Percentiles rank a stretch among this genome's conserved stretches.
phyloP scores from a whole-genome alignment of 345 rosid genomes.

The Combretum micranthum region DNA sequence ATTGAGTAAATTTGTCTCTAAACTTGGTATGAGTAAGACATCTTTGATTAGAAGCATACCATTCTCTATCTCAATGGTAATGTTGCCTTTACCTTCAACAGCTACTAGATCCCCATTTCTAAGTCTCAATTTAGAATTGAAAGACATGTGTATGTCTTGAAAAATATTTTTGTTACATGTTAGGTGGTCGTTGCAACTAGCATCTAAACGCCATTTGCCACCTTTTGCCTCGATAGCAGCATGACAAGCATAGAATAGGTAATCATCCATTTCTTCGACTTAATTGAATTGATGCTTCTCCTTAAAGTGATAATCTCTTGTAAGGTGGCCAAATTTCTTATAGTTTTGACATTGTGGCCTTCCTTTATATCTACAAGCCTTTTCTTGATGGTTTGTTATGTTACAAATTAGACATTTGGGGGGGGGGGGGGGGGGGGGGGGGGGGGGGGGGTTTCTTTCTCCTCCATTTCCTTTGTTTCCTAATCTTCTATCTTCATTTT shows the following conservation, averaged over 20 bases:
- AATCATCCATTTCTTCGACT: not conserved
- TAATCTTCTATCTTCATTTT: not conserved
- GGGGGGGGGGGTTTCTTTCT: too few relatives aligned
- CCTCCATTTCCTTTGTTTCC: not conserved
- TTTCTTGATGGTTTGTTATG: not conserved
- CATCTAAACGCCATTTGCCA: too few relatives aligned
- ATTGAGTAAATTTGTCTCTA: not conserved
- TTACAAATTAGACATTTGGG: not conserved
- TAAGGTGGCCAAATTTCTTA: constrained; percentile 2
- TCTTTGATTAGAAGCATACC: not conserved
- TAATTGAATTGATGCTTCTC: not conserved
- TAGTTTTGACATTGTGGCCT: not conserved
- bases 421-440: too few relatives aligned
- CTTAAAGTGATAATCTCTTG: not conserved
- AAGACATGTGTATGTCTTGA: not conserved
- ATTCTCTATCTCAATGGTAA: not conserved
- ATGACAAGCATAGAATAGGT: constrained; percentile 1
- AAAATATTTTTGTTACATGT: not conserved
- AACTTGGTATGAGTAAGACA: not conserved
- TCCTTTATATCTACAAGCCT: not conserved
- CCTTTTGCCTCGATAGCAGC: not conserved
- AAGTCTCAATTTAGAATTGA: not conserved
- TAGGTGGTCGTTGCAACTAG: too few relatives aligned
- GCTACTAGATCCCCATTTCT: not conserved
- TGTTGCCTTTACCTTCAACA: not conserved